Conservation (phyloP, 306 rosid genomes). For the Amphicarpaea edgeworthii region DNA sequence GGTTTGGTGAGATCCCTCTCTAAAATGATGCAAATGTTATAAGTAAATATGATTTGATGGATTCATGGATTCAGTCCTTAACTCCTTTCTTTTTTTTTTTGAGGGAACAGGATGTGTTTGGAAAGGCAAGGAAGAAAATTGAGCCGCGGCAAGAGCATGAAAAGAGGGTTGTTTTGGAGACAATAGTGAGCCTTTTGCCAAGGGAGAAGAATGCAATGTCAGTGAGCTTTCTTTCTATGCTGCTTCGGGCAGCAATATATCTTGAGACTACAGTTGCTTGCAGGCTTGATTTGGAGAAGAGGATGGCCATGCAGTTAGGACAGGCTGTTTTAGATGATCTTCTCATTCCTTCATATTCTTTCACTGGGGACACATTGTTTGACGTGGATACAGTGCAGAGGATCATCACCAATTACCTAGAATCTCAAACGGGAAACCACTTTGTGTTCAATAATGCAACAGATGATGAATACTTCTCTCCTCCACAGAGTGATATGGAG, state of each 20-base stretch:
- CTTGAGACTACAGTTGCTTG: constrained; percentile 97
- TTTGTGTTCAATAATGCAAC: constrained; percentile 45
- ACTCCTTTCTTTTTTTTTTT: background rate
- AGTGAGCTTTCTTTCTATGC: constrained; percentile 93
- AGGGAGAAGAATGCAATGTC: constrained; percentile 79
- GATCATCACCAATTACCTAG: constrained; percentile 72
- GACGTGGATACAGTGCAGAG: constrained; percentile 89
- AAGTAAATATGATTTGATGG: background rate
- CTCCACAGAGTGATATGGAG: constrained; percentile 63
- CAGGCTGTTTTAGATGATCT: constrained; percentile 91
- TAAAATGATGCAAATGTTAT: constrained; percentile 31
- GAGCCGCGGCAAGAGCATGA: constrained; percentile 83
- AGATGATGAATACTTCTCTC: constrained; percentile 63
- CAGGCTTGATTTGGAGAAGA: constrained; percentile 91
- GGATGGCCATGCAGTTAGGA: constrained; percentile 78
- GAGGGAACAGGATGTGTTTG: constrained; percentile 67
- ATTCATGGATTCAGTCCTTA: constrained; percentile 25
- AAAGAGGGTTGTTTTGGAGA: constrained; percentile 89
- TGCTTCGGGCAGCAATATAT: constrained; percentile 77
- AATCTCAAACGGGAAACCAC: constrained; percentile 55
- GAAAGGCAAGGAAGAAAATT: constrained; percentile 85
- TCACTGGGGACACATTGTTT: constrained; percentile 80
- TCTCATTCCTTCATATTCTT: constrained; percentile 85
- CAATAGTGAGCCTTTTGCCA: constrained; percentile 89
- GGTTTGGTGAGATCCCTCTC: constrained; percentile 93